A percentile compares a stretch with the other conserved stretches of the same genome.
phyloP scores from a whole-genome alignment of 225 moss, liverwort and hornwort species.

The Asterella californica region DNA sequence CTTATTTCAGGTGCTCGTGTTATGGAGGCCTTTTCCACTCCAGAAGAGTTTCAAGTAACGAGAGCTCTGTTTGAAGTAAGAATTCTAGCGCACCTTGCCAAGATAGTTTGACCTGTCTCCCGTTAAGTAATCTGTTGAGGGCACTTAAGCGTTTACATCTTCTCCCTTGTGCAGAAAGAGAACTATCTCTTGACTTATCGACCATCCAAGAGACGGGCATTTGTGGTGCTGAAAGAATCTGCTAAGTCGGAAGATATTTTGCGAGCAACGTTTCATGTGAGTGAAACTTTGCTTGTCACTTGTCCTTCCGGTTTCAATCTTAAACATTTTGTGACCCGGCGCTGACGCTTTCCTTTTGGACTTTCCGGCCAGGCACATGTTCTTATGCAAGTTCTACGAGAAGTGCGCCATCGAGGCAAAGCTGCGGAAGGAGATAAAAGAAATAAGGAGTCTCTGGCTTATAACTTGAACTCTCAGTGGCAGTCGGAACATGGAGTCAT shows the following conservation, averaged over 20 bases:
- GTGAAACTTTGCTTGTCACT: neutral
- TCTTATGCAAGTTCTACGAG: constrained; percentile 66
- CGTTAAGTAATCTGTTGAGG: neutral
- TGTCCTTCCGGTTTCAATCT: neutral
- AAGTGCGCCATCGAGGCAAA: constrained; percentile 6
- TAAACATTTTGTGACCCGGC: neutral
- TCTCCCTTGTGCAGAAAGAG: constrained; percentile 49
- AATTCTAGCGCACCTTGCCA: neutral
- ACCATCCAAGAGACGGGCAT: constrained; percentile 64
- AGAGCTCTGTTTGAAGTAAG: constrained; percentile 71
- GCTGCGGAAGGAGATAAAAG: neutral
- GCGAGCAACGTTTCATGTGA: constrained; percentile 88
- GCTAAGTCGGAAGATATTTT: constrained; percentile 89
- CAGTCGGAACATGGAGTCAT: constrained; percentile 37
- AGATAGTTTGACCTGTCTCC: neutral
- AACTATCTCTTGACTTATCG: constrained; percentile 85
- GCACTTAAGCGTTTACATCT: neutral
- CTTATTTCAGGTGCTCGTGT: constrained; percentile 67
- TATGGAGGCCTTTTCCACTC: constrained; percentile 69
- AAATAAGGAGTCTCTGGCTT: constrained; percentile 1
- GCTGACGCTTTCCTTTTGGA: neutral
- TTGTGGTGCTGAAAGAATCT: constrained; percentile 80
- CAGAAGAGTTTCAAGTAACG: constrained; percentile 61
- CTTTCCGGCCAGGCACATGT: constrained; percentile 65
- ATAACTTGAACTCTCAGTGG: constrained; percentile 34